These are phyloP conservation scores for Kwoniella sp. DNA, from an alignment of 768 basidiomycete species.

Conservation along the genomic window DNA sequence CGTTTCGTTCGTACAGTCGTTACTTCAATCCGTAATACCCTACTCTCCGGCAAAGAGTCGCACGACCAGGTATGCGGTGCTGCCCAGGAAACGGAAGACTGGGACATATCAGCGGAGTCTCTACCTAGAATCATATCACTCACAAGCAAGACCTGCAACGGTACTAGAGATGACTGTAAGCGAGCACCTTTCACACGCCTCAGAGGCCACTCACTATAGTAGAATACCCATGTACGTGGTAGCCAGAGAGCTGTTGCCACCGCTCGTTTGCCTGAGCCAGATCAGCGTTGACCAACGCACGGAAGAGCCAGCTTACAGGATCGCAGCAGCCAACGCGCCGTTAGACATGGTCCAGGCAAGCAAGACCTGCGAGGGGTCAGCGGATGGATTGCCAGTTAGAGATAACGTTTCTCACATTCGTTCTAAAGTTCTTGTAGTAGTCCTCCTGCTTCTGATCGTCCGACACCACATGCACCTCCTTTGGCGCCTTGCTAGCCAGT, in stretches of 20 bases:
- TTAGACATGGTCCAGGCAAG: constrained; percentile 86
- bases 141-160: constrained; percentile 80
- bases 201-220: constrained; percentile 55
- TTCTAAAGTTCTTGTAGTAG: constrained; percentile 64
- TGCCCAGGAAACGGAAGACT: constrained; percentile 84
- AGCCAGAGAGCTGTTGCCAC: constrained; percentile 58
- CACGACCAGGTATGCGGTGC: constrained; percentile 74
- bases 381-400: not conserved
- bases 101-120: not conserved
- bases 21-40: not conserved
- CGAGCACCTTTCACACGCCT: not conserved
- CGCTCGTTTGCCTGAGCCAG: constrained; percentile 55
- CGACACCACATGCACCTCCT: constrained; percentile 57
- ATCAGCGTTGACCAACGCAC: constrained; percentile 17
- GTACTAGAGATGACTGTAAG: constrained; percentile 51
- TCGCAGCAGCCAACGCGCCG: constrained; percentile 65
- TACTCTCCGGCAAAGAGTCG: constrained; percentile 87
- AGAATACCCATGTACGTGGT: constrained; percentile 86
- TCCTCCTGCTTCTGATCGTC: constrained; percentile 49
- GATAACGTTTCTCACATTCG: constrained; percentile 60
- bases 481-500: constrained; percentile 70
- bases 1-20: not conserved
- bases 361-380: constrained; percentile 56
- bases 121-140: constrained; percentile 48
- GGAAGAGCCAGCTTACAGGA: constrained; percentile 57